A percentile compares a stretch with the other conserved stretches of the same genome.
These are phyloP conservation scores for Entonaema liquescens DNA, from an alignment of 495 filamentous ascomycete genomes.

Conservation along the genomic window DNA sequence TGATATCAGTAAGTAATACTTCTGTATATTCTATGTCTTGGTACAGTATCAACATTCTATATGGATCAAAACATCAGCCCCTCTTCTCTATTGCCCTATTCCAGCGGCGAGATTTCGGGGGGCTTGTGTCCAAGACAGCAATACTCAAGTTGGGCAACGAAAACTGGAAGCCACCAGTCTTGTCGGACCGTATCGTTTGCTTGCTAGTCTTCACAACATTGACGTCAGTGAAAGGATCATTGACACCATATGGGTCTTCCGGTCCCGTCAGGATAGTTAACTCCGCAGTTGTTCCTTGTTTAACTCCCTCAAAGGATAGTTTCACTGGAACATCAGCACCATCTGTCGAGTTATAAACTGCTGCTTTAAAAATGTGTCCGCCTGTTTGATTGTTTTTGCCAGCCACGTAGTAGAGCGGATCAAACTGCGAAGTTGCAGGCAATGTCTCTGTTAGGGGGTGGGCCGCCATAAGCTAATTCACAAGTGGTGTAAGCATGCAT, in stretches of 20 bases:
- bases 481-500: constrained; percentile 37
- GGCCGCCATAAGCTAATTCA: constrained; percentile 58
- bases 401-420: constrained; percentile 69
- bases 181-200: constrained; percentile 53
- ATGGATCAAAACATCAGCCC: neutral
- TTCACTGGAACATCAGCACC: constrained; percentile 54
- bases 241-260: constrained; percentile 51
- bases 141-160: constrained; percentile 61
- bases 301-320: constrained; percentile 64
- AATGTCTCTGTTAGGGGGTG: constrained; percentile 66
- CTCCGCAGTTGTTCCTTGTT: constrained; percentile 54
- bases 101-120: constrained; percentile 5
- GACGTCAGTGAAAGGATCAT: constrained; percentile 47
- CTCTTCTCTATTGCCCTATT: constrained; percentile 1
- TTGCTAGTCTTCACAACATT: constrained; percentile 55
- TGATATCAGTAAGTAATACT: neutral
- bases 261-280: constrained; percentile 68
- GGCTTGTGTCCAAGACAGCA: constrained; percentile 56
- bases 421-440: constrained; percentile 54
- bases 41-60: neutral
- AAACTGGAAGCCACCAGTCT: constrained; percentile 59
- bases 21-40: neutral
- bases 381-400: constrained; percentile 47
- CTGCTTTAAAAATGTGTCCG: constrained; percentile 65
- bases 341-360: constrained; percentile 70